Evolutionary conservation across 2,329 filamentous ascomycete species (phyloP).

Genomic region (Aphanoascus verrucosus): DNA sequence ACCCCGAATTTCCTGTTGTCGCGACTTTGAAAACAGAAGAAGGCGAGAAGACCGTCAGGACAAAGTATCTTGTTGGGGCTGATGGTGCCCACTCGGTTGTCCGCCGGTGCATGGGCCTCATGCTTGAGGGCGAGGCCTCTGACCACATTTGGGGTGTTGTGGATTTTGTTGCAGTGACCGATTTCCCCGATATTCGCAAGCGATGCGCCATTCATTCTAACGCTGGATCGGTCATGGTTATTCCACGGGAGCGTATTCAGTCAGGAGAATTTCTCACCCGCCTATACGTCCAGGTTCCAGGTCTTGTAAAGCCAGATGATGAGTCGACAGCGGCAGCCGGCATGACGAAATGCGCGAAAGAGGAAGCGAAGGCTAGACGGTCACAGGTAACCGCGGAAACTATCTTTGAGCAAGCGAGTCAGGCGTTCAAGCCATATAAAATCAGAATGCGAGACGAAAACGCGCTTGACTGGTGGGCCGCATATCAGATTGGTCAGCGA

Average conservation of each 20-base stretch:
- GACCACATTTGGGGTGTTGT: conserved; percentile 67
- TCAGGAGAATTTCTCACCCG: conserved; percentile 58
- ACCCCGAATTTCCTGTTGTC: conserved; percentile 33
- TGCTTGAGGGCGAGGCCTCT: conserved; percentile 56
- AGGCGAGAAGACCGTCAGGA: conserved; percentile 37
- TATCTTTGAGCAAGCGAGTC: conserved; percentile 53
- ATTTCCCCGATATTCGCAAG: conserved; percentile 71
- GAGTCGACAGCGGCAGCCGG: conserved; percentile 12
- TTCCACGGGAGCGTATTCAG: conserved; percentile 54
- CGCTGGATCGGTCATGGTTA: conserved; percentile 67
- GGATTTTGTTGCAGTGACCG: conserved; percentile 59
- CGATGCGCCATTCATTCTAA: conserved; percentile 67
- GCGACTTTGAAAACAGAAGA: conserved; percentile 26
- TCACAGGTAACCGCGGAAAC: conserved; percentile 53
- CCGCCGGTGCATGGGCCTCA: conserved; percentile 42
- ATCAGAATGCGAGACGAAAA: conserved; percentile 5
- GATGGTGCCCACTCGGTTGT: conserved; percentile 61
- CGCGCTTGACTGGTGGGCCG: conserved; percentile 51
- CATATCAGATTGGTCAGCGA: conserved; percentile 58
- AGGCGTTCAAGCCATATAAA: conserved; percentile 54
- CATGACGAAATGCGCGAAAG: conserved; percentile 30
- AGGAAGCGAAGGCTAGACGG: conserved; percentile 40
- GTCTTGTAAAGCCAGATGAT: conserved; percentile 22
- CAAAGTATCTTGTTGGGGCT: conserved; percentile 61
- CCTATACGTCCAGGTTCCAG: conserved; percentile 45